Evolutionary conservation across 2,329 filamentous ascomycete species (phyloP).

Genomic region (Fusarium annulatum): DNA sequence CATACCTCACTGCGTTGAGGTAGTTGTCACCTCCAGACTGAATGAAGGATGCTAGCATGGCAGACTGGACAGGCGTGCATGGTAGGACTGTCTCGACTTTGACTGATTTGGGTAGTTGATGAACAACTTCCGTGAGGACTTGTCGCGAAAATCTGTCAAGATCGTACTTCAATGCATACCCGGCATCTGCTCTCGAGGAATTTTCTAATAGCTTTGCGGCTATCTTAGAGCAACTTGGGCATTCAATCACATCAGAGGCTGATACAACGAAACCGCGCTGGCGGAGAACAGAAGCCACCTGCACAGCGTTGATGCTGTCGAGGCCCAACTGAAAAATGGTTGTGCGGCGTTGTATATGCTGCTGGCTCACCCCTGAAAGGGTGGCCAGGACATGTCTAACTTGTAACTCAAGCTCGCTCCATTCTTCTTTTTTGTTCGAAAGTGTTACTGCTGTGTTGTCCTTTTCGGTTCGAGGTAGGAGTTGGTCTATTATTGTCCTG

Average conservation of each 20-base stretch:
- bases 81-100: slow-evolving; percentile 72
- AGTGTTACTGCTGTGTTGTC: slow-evolving; percentile 10
- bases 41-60: slow-evolving; percentile 81
- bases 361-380: slow-evolving; percentile 64
- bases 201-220: slow-evolving; percentile 45
- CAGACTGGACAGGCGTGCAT: slow-evolving; percentile 82
- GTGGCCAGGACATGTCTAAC: slow-evolving; percentile 68
- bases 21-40: slow-evolving; percentile 76
- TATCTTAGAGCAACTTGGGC: slow-evolving; percentile 58
- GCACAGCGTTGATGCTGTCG: slow-evolving; percentile 88
- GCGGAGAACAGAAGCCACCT: slow-evolving; percentile 77
- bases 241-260: slow-evolving; percentile 79
- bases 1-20: slow-evolving; percentile 76
- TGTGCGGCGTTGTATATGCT: slow-evolving; percentile 67
- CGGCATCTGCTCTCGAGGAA: neutral
- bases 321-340: slow-evolving; percentile 90
- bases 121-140: slow-evolving; percentile 46
- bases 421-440: slow-evolving; percentile 48
- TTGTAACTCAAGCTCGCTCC: slow-evolving; percentile 62
- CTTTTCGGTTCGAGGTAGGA: slow-evolving; percentile 38
- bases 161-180: slow-evolving; percentile 48
- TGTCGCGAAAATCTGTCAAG: slow-evolving; percentile 53
- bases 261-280: slow-evolving; percentile 67
- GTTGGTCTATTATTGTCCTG: slow-evolving; percentile 25
- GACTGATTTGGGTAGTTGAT: slow-evolving; percentile 27